Percentiles rank a stretch among this genome's conserved stretches.
Evolutionary conservation across 768 basidiomycete genomes (phyloP).

Genomic region (Melanogaster broomeanus): DNA sequence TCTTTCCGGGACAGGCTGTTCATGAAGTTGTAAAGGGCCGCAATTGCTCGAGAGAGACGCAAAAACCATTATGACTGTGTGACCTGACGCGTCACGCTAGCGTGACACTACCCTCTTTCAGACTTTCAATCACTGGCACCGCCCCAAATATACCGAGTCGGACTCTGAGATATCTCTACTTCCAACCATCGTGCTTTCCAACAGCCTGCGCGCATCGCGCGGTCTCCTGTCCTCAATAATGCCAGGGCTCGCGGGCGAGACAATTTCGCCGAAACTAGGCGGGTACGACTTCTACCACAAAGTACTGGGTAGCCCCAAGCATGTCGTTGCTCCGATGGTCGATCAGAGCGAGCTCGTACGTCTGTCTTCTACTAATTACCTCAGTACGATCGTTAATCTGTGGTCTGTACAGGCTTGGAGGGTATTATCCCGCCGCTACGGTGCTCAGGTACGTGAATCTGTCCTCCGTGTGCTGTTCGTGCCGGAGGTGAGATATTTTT

Average conservation of each 20-base stretch:
- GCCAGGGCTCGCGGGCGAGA: not conserved
- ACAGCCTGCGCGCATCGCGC: not conserved
- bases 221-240: not conserved
- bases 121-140: too few species aligned
- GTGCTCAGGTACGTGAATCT: conserved; percentile 66
- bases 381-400: not conserved
- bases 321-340: conserved; percentile 96
- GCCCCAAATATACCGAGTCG: not conserved
- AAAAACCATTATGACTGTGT: too few species aligned
- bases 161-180: not conserved
- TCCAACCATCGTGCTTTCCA: not conserved
- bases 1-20: too few species aligned
- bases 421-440: conserved; percentile 77
- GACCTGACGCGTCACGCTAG: not conserved
- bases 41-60: too few species aligned
- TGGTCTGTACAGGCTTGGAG: conserved; percentile 75
- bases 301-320: conserved; percentile 82
- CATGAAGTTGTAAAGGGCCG: too few species aligned
- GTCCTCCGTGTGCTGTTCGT: conserved; percentile 1
- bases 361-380: conserved; percentile 10
- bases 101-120: not conserved
- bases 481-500: too few species aligned
- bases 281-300: conserved; percentile 86
- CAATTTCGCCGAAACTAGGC: conserved; percentile 42
- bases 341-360: conserved; percentile 95